These are phyloP conservation scores for Fusarium metavorans DNA, from an alignment of 2,329 filamentous ascomycete species.

Conservation along the genomic window DNA sequence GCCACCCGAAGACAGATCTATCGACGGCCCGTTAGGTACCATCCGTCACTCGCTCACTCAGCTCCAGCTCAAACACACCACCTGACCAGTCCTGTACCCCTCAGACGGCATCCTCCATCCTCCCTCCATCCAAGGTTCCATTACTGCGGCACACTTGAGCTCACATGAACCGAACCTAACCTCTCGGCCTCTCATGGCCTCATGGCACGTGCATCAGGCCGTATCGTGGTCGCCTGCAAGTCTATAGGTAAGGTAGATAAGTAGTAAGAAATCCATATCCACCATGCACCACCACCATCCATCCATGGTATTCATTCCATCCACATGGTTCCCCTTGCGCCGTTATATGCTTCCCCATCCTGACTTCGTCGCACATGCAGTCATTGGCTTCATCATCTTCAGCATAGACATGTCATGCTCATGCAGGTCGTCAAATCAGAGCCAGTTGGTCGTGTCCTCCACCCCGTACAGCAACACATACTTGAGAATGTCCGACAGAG, in stretches of 20 bases:
- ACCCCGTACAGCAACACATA: slow-evolving; percentile 89
- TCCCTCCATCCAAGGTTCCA: slow-evolving; percentile 12
- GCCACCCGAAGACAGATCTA: slow-evolving; percentile 20
- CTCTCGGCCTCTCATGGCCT: slow-evolving; percentile 6
- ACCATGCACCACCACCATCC: slow-evolving; percentile 39
- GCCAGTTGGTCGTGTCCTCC: slow-evolving; percentile 58
- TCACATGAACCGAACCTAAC: slow-evolving; percentile 19
- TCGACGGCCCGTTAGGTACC: slow-evolving; percentile 6
- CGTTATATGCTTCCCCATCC: slow-evolving; percentile 41
- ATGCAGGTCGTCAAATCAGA: slow-evolving; percentile 19
- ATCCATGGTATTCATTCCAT: slow-evolving; percentile 34
- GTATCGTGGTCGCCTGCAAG: slow-evolving; percentile 2
- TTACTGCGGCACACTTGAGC: slow-evolving; percentile 6
- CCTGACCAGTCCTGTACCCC: slow-evolving; percentile 26
- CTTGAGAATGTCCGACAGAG: slow-evolving; percentile 94
- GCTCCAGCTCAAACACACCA: slow-evolving; percentile 30
- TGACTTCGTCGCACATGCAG: slow-evolving; percentile 27
- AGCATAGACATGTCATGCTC: slow-evolving; percentile 13
- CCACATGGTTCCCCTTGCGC: slow-evolving; percentile 39
- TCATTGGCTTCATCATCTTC: slow-evolving; percentile 35
- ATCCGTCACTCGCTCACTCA: slow-evolving; percentile 1
- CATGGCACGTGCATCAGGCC: slow-evolving; percentile 11
- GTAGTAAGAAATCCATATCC: slow-evolving; percentile 9
- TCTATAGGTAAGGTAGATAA: slow-evolving; percentile 41
- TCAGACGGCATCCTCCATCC: background rate